Base-by-base conservation (phyloP, 345 rosid species). In the Gossypium australe region DNA sequence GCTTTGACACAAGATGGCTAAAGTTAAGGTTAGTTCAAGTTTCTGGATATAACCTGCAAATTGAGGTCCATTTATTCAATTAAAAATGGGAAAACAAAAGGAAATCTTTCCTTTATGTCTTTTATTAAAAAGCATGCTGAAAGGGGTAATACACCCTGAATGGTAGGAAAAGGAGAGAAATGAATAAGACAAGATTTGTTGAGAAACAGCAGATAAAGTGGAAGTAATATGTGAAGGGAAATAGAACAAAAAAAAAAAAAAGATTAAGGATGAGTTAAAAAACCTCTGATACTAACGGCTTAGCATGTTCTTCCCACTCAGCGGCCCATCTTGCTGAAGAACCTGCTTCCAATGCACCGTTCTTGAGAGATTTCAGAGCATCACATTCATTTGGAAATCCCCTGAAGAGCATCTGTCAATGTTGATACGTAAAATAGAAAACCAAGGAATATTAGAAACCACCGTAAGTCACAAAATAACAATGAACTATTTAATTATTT, bases 281-380 rank as follows among this genome's bases (percentile, higher is more conserved):
- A 71, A 72, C 95, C 89, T 86, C 89, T 57, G 83, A 61, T 72
- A 93, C 82, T 71, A 88, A 78, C 51, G 99, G 99, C 77, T 88
- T 82, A 44, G 97, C 99, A 81, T 92, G 85, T 66, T 86, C 93
- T 84, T 95, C 98, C 99, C 98, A 93, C 76, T 93, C 94, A 7
- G 89, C 78, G 17, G 85, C 84, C 99, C 99, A 61, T 69, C 72
- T 86, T 70, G 89, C 83, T 7, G 94, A 89, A 70, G 91, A 88
- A 70, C 94, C 89, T 72, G 65, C 83, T 79, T 90, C 90, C 83
- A 83, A 51, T 27, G 90, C 94, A 57, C 96, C 94, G 18, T 85
- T 82, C 79, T 86, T 90, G 53, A 95, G 85, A 55, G 81, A 80
- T 77, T 76, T 82, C 78, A 93, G 78, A 69, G 86, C 80, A 70